Base-by-base conservation (phyloP, 2,329 filamentous ascomycete species). In the Intubia oerlemansii region DNA sequence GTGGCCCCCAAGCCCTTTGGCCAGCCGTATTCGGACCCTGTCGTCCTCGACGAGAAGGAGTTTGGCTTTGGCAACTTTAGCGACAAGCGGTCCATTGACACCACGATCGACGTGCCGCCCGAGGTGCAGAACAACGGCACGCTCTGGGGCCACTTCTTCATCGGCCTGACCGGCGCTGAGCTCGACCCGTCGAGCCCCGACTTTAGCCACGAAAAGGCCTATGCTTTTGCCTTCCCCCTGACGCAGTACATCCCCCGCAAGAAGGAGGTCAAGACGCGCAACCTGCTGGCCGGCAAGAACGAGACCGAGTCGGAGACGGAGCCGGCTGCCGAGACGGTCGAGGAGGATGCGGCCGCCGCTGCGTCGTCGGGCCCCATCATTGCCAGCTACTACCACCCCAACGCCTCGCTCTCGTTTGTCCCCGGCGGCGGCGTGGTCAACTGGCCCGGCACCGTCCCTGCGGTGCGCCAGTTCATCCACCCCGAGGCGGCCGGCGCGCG, bases 221-320 rank as follows among this genome's bases (percentile, higher is more conserved):
- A 81, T 43, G 71, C 90, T 47, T 91, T 92, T 46, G 59, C 71
- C 27, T 74, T 78, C 38, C 81, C 85, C 4, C 51, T 98, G 46
- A 93, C 84, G 3, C 77, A 90, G 44, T 85, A 92, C 47, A 64
- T 92, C 29, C 66, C 76, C 16, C 90, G 84, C 63, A 95, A 92
- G 58, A 92, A 90, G 56, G 60, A 71, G 21, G 61, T 62, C 40
- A 95, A 93, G 63, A 80, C 76, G 14, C 73, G 84, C 43, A 95
- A 85, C 43, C 58, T 98, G 31, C 59, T 98, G n/a, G 65, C 66
- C 13, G 59, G 57, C 33, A 50, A 49, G 25, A 50, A 54, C 15
- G 56, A 61, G 8, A 56, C 62, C 23, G 56, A 60, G 9, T 56
- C 61, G 26, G 55, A 59, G 8, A 8, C n/a, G 8, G 19, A 21